Evolutionary conservation across 2,329 filamentous ascomycete genomes (phyloP), one percentile per base, ranked within the genome.

Genomic region (Penicillium corylophilum): DNA sequence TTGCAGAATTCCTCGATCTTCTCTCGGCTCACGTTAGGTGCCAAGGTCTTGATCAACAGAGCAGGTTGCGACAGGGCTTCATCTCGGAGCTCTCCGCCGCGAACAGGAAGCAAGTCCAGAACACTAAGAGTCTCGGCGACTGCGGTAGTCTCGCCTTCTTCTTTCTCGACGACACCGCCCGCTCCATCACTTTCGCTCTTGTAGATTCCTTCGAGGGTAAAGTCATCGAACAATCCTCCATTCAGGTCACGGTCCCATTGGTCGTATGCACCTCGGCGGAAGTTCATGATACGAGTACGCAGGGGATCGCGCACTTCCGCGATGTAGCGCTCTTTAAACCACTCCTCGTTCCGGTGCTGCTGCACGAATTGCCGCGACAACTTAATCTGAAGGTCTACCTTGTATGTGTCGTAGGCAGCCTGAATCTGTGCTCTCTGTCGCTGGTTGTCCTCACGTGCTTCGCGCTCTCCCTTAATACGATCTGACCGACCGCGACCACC

Each of bases 251-350:
- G 85, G 66, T 93, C 87, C 93, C 94, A 99, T 63, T 94, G 89
- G 42, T 81, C 83, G 71, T 94, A 96, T 46, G 85, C 83, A 13
- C 83, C 84, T 36, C 86, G 84, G 42, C 95, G 87, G 67, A 89
- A 91, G 42, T 91, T 87, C 70, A 87, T 88, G 47, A 97, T 77
- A 64, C 90, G 87, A 53, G 79, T 77, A 50, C 88, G 86, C 64
- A 96, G 84, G 2, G 82, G 80, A 59, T 92, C 86, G 46, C 89
- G 82, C 48, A 93, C 84, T 61, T 94, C 90, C 1, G 90, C 83
- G 26, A 95, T 86, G 64, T 99, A 99, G 68, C 90, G 86, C 73
- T 99, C 94, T 63, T 87, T 90, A 76, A 99, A 99, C 94, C 94
- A 99, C 69, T 99, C 93, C 71, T 99, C 94, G 39, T 86, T 85